Conservation (phyloP, 768 basidiomycete species). For the Leccinum disarticulatum region DNA sequence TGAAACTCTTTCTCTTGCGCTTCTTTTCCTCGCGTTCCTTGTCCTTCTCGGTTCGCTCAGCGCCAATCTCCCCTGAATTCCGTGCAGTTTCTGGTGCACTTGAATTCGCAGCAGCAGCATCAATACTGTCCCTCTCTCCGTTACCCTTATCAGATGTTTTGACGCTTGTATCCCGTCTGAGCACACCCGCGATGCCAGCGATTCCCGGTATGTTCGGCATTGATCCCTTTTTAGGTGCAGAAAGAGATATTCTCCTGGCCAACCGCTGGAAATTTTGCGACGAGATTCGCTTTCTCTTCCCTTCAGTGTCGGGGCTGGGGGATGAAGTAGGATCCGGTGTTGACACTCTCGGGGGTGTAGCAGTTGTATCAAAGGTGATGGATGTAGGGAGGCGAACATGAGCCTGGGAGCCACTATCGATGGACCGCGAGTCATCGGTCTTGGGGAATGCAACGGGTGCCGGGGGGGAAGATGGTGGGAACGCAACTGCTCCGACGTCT, state of each 20-base stretch:
- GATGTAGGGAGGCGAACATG: slow-evolving; percentile 30
- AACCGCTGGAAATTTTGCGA: slow-evolving; percentile 86
- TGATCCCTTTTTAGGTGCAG: slow-evolving; percentile 55
- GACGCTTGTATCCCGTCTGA: slow-evolving; percentile 31
- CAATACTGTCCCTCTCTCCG: slow-evolving; percentile 25
- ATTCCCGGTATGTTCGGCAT: slow-evolving; percentile 40
- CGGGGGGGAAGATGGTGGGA: slow-evolving; percentile 36
- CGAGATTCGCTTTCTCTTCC: slow-evolving; percentile 77
- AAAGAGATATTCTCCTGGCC: slow-evolving; percentile 70
- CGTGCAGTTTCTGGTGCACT: slow-evolving; percentile 43
- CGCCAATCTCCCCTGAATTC: slow-evolving; percentile 48
- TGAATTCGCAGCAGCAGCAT: slow-evolving; percentile 17
- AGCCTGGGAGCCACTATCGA: slow-evolving; percentile 29
- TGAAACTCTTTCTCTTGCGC: slow-evolving; percentile 60
- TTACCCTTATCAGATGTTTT: slow-evolving; percentile 43
- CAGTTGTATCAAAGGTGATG: slow-evolving; percentile 62
- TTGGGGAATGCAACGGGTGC: slow-evolving; percentile 44
- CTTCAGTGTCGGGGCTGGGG: slow-evolving; percentile 67
- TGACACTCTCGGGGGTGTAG: slow-evolving; percentile 64
- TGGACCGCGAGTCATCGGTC: slow-evolving; percentile 34
- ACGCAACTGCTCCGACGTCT: slow-evolving; percentile 30
- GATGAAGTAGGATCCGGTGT: slow-evolving; percentile 64
- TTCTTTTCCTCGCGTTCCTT: slow-evolving; percentile 59
- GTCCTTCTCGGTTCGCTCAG: slow-evolving; percentile 49
- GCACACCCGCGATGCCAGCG: slow-evolving; percentile 29